A percentile compares a stretch with the other conserved stretches of the same genome.
These are phyloP conservation scores for Aspergillus aculeatus DNA, from an alignment of 2,329 filamentous ascomycete species.

Conservation along the genomic window DNA sequence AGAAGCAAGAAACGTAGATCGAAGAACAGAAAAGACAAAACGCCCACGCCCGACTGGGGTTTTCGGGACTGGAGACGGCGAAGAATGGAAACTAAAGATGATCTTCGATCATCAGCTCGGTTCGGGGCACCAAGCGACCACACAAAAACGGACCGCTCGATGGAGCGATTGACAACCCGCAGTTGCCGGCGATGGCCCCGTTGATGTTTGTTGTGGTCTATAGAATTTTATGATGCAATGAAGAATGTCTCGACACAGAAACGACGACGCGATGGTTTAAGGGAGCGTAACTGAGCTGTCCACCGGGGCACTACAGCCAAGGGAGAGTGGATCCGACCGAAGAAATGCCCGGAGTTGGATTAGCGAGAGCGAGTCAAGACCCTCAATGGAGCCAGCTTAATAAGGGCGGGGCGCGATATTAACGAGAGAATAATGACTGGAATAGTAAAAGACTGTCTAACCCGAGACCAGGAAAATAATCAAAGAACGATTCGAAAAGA, in stretches of 20 bases:
- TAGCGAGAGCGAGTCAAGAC: constrained; percentile 15
- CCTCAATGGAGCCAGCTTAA: constrained; percentile 2
- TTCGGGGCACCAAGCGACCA: constrained; percentile 2
- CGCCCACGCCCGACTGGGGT: constrained; percentile 9
- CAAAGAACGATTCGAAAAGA: constrained; percentile 35
- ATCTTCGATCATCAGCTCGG: constrained; percentile 12
- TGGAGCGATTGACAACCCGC: constrained; percentile 12
- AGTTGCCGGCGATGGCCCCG: constrained; percentile 17
- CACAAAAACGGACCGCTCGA: constrained; percentile 5
- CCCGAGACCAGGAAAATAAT: constrained; percentile 25
- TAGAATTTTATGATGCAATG: constrained; percentile 26
- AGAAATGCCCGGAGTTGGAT: constrained; percentile 17
- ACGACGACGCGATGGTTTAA: constrained; percentile 14
- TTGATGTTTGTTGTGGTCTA: constrained; percentile 26
- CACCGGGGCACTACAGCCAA: constrained; percentile 18
- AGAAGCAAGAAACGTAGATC: background rate
- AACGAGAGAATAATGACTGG: constrained; percentile 8
- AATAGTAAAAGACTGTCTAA: constrained; percentile 30
- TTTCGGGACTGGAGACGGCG: constrained; percentile 5
- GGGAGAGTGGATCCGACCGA: constrained; percentile 23
- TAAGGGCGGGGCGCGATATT: constrained; percentile 10
- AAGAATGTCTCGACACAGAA: constrained; percentile 30
- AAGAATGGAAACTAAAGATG: constrained; percentile 9
- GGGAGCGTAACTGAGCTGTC: constrained; percentile 18
- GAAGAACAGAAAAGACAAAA: background rate